These are phyloP conservation scores for Clonostachys rhizophaga DNA, from an alignment of 2,329 filamentous ascomycete genomes.

Conservation along the genomic window DNA sequence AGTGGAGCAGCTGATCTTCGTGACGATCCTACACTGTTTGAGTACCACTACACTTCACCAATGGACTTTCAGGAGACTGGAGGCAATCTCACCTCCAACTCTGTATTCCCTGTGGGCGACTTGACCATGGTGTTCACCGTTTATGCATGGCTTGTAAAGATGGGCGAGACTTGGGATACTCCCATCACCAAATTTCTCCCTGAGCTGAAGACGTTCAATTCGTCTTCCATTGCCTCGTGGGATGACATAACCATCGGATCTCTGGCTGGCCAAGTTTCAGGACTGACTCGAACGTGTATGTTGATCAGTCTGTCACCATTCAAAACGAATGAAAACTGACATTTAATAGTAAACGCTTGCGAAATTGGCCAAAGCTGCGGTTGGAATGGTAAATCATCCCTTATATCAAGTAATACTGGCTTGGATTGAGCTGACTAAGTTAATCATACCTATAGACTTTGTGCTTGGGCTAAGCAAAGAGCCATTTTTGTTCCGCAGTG, in stretches of 20 bases:
- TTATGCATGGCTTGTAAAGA: conserved; percentile 20
- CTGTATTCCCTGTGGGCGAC: conserved; percentile 17
- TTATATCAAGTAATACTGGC: background rate
- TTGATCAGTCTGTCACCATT: too few relatives aligned
- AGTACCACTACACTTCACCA: conserved; percentile 13
- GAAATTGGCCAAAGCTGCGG: conserved; percentile 6
- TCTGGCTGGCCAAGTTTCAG: conserved; percentile 13
- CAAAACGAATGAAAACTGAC: too few relatives aligned
- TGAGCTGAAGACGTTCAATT: conserved; percentile 7
- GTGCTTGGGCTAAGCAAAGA: conserved; percentile 4
- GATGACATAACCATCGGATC: conserved; percentile 11
- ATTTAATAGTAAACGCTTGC: conserved; percentile 4
- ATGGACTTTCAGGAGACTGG: background rate
- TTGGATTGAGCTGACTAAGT: background rate
- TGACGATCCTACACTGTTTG: conserved; percentile 9
- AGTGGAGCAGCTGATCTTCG: conserved; percentile 2
- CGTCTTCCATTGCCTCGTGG: conserved; percentile 8
- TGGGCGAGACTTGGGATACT: conserved; percentile 17
- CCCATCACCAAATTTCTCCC: conserved; percentile 20
- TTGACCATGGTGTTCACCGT: conserved; percentile 23
- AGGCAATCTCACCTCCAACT: conserved; percentile 10
- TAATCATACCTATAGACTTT: conserved; percentile 4
- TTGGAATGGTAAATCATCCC: background rate
- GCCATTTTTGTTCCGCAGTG: conserved; percentile 10
- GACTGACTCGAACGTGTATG: conserved; percentile 7